Evolutionary conservation across 768 basidiomycete species (phyloP).

Genomic region (Lentinula sp.): DNA sequence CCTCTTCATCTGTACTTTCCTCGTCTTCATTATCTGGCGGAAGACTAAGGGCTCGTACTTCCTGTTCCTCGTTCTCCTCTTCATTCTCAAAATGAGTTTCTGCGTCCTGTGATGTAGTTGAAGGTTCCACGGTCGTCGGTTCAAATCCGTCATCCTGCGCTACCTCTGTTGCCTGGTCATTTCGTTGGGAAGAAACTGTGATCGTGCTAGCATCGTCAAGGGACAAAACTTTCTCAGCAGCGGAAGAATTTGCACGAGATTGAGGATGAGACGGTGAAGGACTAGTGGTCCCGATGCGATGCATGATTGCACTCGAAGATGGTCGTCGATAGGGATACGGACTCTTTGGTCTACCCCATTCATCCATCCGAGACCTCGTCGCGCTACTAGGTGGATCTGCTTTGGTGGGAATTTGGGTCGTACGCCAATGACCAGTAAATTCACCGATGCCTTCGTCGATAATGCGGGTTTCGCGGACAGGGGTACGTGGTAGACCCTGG

Average conservation of each 20-base stretch:
- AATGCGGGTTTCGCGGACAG: not conserved
- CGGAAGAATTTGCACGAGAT: not conserved
- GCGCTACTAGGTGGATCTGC: slow-evolving; percentile 57
- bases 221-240: not conserved
- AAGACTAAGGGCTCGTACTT: not conserved
- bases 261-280: not conserved
- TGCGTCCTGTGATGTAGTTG: not conserved
- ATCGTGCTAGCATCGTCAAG: not conserved
- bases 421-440: slow-evolving; percentile 61
- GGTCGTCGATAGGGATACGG: slow-evolving; percentile 42
- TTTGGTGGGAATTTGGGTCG: slow-evolving; percentile 54
- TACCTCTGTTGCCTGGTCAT: not conserved
- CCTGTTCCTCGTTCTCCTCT: slow-evolving; percentile 9
- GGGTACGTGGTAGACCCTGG: not conserved
- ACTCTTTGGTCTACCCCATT: slow-evolving; percentile 68
- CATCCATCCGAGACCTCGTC: slow-evolving; percentile 40
- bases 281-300: not conserved
- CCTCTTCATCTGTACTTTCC: slow-evolving; percentile 13
- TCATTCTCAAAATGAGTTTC: slow-evolving; percentile 10
- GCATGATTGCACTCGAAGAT: not conserved
- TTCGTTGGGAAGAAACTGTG: not conserved
- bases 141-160: not conserved
- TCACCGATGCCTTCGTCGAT: slow-evolving; percentile 46
- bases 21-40: slow-evolving; percentile 7
- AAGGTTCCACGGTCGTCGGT: not conserved